Base-by-base conservation (phyloP, 2,329 filamentous ascomycete species). In the Escovopsis sp. region DNA sequence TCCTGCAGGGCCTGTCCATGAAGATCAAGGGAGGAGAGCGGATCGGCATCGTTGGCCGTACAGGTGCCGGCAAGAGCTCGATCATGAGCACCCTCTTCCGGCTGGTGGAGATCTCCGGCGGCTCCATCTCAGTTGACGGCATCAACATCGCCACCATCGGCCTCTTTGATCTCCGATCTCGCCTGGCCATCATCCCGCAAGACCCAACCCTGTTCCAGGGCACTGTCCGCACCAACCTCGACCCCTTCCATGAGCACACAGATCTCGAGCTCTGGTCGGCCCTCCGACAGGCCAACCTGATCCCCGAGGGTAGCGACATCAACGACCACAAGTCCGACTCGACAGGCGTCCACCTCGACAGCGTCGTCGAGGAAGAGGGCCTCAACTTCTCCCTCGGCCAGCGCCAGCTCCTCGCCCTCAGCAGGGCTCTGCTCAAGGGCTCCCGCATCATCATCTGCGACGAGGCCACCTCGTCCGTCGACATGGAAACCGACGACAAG, bases 401-500 rank as follows among this genome's bases (percentile, higher is more conserved):
- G 64, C 78, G 91, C 3, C 91, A 96, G 61, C 75, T 96, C 39
- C 94, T 96, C 83, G 91, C 91, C 1, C 71, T 98, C 1, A 88
- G 88, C 0, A 79, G 91, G 1, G 91, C 91, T 0, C 74, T 98
- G 2, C 89, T 96, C 5, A 79, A 89, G 32, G 78, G 81, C 35
- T 83, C 81, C 1, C 85, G 83, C 51, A 95, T 96, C 62, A 95
- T 96, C 52, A 81, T 98, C 39, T 95, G 89, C 61, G 91, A 98
- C 65, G 91, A 98, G 62, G 91, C 91, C 1, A 98, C 91, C 0
- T 86, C 81, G 2, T 84, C 77, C 0, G 88, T 96, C 7, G 89
- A 96, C 60, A 91, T 95, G 69, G 89, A 95, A 57, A 96, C 89
- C 3, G 91, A 98, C 57, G 81, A 86, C 61, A 93, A 91, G 71